Evolutionary conservation across 352 stramenopile species (phyloP).

Genomic region (Globisporangium uncinulatum): DNA sequence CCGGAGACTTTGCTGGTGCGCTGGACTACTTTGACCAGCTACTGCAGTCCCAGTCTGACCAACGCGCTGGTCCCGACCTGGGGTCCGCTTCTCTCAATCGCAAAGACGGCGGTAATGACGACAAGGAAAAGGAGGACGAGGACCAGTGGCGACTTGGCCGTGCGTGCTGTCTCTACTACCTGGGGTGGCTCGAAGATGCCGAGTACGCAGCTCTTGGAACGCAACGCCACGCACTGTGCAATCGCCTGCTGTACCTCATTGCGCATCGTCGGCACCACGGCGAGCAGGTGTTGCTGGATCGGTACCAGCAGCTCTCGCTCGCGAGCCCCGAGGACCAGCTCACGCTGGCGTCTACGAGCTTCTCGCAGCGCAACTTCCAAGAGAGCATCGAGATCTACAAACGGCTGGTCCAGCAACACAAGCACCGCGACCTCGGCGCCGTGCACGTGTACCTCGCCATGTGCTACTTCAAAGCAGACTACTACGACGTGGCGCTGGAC

Average conservation of each 20-base stretch:
- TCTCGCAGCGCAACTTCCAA: constrained; percentile 51
- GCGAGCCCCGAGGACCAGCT: constrained; percentile 30
- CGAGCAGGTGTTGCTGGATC: constrained; percentile 86
- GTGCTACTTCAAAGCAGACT: constrained; percentile 71
- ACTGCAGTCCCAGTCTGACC: constrained; percentile 17
- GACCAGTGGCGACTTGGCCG: constrained; percentile 42
- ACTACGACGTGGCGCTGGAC: constrained; percentile 66
- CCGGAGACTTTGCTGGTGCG: constrained; percentile 34
- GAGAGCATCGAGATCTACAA: constrained; percentile 74
- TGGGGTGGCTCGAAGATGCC: constrained; percentile 37
- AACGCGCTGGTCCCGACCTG: not conserved
- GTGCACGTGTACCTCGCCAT: constrained; percentile 71
- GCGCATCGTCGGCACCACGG: constrained; percentile 32
- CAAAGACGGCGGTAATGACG: constrained; percentile 6
- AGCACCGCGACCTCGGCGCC: constrained; percentile 21
- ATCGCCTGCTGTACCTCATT: constrained; percentile 48
- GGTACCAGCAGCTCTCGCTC: constrained; percentile 37
- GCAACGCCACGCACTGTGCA: constrained; percentile 37
- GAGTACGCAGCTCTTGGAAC: constrained; percentile 43
- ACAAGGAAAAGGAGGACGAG: constrained; percentile 10
- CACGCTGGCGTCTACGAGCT: constrained; percentile 37
- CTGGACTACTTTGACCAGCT: constrained; percentile 48
- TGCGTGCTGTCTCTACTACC: constrained; percentile 50
- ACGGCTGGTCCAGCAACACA: constrained; percentile 26
- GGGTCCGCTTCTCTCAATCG: not conserved